A percentile compares a stretch with the other conserved stretches of the same genome.
Evolutionary conservation across 805 yeast genomes (phyloP).

Genomic region (Wickerhamiella allomyrinae): DNA sequence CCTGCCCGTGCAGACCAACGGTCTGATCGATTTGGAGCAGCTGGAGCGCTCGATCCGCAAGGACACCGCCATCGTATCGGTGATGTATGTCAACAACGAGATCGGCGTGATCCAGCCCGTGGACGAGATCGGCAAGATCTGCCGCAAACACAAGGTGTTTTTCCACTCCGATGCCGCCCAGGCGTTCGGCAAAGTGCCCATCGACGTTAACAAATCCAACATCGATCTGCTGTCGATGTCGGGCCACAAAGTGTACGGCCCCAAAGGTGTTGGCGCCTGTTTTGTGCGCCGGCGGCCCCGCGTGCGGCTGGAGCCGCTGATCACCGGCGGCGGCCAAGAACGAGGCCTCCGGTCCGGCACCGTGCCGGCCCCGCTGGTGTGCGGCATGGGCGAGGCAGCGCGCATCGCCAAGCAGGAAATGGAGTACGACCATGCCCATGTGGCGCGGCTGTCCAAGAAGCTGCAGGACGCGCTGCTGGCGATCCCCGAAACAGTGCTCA

Average conservation of each 20-base stretch:
- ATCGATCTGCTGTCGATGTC: slow-evolving; percentile 88
- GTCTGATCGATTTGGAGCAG: slow-evolving; percentile 63
- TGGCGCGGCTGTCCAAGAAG: slow-evolving; percentile 55
- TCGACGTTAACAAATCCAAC: slow-evolving; percentile 87
- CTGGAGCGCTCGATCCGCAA: slow-evolving; percentile 74
- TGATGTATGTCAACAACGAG: slow-evolving; percentile 97
- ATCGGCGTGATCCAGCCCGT: slow-evolving; percentile 95
- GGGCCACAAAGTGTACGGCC: slow-evolving; percentile 94
- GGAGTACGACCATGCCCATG: slow-evolving; percentile 59
- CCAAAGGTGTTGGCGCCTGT: slow-evolving; percentile 94
- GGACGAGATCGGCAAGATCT: slow-evolving; percentile 80
- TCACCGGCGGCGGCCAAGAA: slow-evolving; percentile 98
- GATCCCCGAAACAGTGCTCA: slow-evolving; percentile 78
- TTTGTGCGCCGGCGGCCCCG: slow-evolving; percentile 95
- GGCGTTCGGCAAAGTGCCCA: slow-evolving; percentile 84
- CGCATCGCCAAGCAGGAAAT: slow-evolving; percentile 62
- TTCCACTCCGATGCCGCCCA: slow-evolving; percentile 98
- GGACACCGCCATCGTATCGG: slow-evolving; percentile 78
- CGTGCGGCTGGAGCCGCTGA: slow-evolving; percentile 87
- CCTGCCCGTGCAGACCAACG: slow-evolving; percentile 68
- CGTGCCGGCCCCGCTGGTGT: slow-evolving; percentile 87
- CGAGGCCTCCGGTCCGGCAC: slow-evolving; percentile 97
- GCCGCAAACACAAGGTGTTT: slow-evolving; percentile 76
- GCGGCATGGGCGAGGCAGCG: slow-evolving; percentile 97
- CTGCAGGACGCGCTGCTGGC: slow-evolving; percentile 57